Percentiles rank a stretch among this genome's conserved stretches.
Conservation (phyloP, 805 yeast species). For the Pichia phayaonensis region DNA sequence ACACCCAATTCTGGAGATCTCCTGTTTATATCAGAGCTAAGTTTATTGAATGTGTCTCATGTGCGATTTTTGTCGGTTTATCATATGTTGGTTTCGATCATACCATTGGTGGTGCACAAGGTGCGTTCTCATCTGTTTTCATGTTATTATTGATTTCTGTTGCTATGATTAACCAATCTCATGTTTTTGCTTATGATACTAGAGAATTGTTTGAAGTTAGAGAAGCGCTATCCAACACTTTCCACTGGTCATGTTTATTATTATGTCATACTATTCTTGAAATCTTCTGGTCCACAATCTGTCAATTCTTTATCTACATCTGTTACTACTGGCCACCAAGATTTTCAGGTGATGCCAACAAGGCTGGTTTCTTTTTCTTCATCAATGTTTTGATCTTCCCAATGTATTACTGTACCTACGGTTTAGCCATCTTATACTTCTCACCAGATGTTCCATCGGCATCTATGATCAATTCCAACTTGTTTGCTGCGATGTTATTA, state of each 20-base stretch:
- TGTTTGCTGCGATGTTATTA: slow-evolving; percentile 49
- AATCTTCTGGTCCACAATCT: slow-evolving; percentile 47
- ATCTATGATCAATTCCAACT: slow-evolving; percentile 47
- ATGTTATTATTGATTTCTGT: slow-evolving; percentile 50
- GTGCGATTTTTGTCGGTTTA: slow-evolving; percentile 57
- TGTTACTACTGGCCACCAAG: slow-evolving; percentile 32
- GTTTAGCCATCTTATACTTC: slow-evolving; percentile 45
- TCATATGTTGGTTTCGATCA: slow-evolving; percentile 54
- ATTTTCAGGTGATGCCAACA: slow-evolving; percentile 29
- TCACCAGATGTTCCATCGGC: slow-evolving; percentile 65
- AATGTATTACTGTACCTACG: slow-evolving; percentile 42
- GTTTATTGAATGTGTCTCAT: slow-evolving; percentile 31
- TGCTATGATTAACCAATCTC: slow-evolving; percentile 57
- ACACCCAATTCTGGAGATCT: slow-evolving; percentile 40
- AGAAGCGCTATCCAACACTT: slow-evolving; percentile 64
- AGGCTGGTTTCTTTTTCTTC: slow-evolving; percentile 43
- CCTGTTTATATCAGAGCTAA: slow-evolving; percentile 44
- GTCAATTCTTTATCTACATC: slow-evolving; percentile 40
- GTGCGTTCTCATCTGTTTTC: slow-evolving; percentile 44
- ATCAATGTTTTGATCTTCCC: slow-evolving; percentile 33
- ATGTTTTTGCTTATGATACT: slow-evolving; percentile 49
- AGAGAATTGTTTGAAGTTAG: slow-evolving; percentile 64
- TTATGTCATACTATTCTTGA: slow-evolving; percentile 51
- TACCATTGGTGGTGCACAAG: slow-evolving; percentile 50
- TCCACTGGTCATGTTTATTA: slow-evolving; percentile 59